A percentile compares a stretch with the other conserved stretches of the same genome.
phyloP scores from a whole-genome alignment of 2,329 filamentous ascomycete species.

The Epichloe coenophiala region DNA sequence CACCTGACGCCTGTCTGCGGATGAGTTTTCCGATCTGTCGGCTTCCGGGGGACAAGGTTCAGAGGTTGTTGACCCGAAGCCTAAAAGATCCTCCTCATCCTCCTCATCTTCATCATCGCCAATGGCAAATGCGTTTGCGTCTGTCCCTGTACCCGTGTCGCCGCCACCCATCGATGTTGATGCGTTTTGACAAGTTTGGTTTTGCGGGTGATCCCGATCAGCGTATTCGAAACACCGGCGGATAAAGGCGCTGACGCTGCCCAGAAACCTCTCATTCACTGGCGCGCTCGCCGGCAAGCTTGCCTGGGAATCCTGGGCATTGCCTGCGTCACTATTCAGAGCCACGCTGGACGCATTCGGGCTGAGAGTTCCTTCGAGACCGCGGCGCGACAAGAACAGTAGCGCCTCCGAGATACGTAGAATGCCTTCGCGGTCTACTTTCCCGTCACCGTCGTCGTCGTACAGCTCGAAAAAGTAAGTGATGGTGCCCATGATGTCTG shows the following conservation, averaged over 20 bases:
- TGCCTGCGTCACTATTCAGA: slow-evolving; percentile 26
- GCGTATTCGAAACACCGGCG: slow-evolving; percentile 95
- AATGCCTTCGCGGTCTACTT: slow-evolving; percentile 89
- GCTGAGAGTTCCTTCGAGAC: slow-evolving; percentile 61
- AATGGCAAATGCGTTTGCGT: slow-evolving; percentile 50
- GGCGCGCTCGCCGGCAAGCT: slow-evolving; percentile 37
- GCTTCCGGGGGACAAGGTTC: slow-evolving; percentile 24
- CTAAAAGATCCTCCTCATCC: slow-evolving; percentile 45
- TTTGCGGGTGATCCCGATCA: slow-evolving; percentile 69
- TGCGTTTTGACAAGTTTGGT: slow-evolving; percentile 24
- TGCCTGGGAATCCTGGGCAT: slow-evolving; percentile 18
- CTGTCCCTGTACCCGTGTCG: slow-evolving; percentile 25
- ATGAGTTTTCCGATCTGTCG: slow-evolving; percentile 30
- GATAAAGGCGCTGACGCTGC: slow-evolving; percentile 91
- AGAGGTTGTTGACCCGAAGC: slow-evolving; percentile 34
- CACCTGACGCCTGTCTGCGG: slow-evolving; percentile 24
- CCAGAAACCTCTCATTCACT: slow-evolving; percentile 77
- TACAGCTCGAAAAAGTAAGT: slow-evolving; percentile 97
- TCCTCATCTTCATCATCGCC: slow-evolving; percentile 40
- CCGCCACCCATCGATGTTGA: slow-evolving; percentile 12
- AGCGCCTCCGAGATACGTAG: slow-evolving; percentile 87
- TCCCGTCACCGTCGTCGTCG: slow-evolving; percentile 82
- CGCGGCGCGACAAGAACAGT: slow-evolving; percentile 80
- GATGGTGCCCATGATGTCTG: slow-evolving; percentile 95
- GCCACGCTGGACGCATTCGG: slow-evolving; percentile 47